phyloP scores from a whole-genome alignment of 2,329 filamentous ascomycete genomes.

The Xylariaceae sp. region DNA sequence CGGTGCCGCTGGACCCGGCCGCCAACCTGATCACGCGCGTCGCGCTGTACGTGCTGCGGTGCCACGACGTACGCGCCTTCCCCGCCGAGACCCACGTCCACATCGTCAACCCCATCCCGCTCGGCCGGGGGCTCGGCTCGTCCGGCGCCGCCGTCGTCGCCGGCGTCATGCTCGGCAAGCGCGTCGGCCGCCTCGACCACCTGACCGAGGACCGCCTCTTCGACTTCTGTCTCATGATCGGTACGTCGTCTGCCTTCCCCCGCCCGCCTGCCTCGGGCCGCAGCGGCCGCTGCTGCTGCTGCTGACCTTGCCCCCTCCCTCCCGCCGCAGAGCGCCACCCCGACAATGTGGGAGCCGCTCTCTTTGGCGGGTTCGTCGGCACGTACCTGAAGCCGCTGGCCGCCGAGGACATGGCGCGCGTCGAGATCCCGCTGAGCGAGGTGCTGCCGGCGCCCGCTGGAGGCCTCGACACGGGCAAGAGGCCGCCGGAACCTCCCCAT shows the following conservation, averaged over 20 bases:
- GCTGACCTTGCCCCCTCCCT: background rate
- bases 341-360: conserved; percentile 88
- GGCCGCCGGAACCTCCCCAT: conserved; percentile 78
- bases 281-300: background rate
- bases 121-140: conserved; percentile 88
- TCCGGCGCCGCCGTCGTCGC: conserved; percentile 93
- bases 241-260: conserved; percentile 30
- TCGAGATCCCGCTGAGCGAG: conserved; percentile 90
- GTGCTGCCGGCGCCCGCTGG: conserved; percentile 86
- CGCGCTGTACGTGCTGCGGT: conserved; percentile 88
- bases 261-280: background rate
- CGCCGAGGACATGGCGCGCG: conserved; percentile 80
- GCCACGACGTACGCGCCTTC: conserved; percentile 79
- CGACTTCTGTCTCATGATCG: conserved; percentile 97
- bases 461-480: conserved; percentile 80
- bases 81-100: conserved; percentile 83
- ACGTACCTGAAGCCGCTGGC: conserved; percentile 91
- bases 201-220: conserved; percentile 76
- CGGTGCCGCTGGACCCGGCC: conserved; percentile 77
- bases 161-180: conserved; percentile 86
- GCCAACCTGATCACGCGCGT: conserved; percentile 90
- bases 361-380: conserved; percentile 94
- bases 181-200: conserved; percentile 69
- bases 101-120: conserved; percentile 90
- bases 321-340: conserved; percentile 64